Evolutionary conservation across 208 protist species (phyloP).

Genomic region (Leishmania lainsoni): DNA sequence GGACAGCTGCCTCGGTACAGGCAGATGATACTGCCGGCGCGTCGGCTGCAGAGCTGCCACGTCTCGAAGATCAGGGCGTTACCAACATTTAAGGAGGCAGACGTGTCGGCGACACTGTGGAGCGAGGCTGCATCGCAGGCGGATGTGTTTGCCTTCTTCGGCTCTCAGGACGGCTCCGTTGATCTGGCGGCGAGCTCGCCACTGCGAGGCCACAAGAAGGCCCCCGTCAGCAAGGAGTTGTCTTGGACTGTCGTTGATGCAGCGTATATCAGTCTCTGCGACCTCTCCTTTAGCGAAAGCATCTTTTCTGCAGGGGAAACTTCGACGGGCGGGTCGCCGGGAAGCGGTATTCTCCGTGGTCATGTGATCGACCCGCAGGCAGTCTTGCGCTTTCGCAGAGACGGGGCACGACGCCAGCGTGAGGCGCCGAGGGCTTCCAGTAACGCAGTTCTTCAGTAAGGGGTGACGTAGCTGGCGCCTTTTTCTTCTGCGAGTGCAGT

Average conservation of each 20-base stretch:
- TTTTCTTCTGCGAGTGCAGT: background rate
- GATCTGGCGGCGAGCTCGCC: background rate
- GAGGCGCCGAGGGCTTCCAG: background rate
- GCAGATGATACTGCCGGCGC: background rate
- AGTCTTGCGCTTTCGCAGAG: conserved; percentile 20
- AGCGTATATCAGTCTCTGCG: conserved; percentile 32
- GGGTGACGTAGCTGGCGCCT: background rate
- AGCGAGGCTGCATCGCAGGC: conserved; percentile 16
- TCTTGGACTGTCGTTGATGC: conserved; percentile 10
- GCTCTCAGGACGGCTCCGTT: background rate
- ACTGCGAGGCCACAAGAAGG: background rate
- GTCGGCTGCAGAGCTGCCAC: background rate
- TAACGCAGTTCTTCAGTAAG: background rate
- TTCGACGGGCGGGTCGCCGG: background rate
- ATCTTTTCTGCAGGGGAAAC: conserved; percentile 9
- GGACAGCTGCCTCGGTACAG: conserved; percentile 22
- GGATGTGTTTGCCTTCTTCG: conserved; percentile 33
- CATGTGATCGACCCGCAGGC: conserved; percentile 30
- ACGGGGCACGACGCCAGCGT: conserved; percentile 30
- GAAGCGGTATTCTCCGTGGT: conserved; percentile 5
- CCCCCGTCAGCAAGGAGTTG: conserved; percentile 9
- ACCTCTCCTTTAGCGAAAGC: conserved; percentile 23
- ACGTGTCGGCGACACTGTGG: conserved; percentile 12
- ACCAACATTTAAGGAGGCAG: background rate
- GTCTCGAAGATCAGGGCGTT: background rate